Conservation (phyloP, 1,284 basidiomycete species). For the Sutorius eximius region DNA sequence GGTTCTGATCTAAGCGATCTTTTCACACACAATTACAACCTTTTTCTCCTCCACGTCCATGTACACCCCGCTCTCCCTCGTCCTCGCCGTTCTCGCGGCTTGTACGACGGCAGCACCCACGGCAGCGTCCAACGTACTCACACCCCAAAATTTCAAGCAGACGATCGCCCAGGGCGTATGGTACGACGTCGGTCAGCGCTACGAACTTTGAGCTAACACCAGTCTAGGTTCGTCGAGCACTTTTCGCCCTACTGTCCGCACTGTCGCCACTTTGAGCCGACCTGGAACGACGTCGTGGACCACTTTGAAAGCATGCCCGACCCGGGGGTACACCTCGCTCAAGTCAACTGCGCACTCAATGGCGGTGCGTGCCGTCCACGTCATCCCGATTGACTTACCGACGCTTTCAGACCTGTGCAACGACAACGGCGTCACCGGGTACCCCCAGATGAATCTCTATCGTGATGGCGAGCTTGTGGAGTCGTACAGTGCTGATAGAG, state of each 20-base stretch:
- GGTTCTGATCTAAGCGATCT: slow-evolving; percentile 9
- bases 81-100: slow-evolving; percentile 38
- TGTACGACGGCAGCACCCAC: slow-evolving; percentile 41
- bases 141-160: slow-evolving; percentile 63
- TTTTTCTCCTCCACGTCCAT: not conserved
- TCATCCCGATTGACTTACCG: not conserved
- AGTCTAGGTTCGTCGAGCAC: slow-evolving; percentile 64
- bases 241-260: slow-evolving; percentile 82
- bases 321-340: slow-evolving; percentile 72
- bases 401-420: slow-evolving; percentile 69
- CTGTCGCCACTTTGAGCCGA: slow-evolving; percentile 76
- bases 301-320: slow-evolving; percentile 55
- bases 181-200: slow-evolving; percentile 38
- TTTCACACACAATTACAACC: not conserved
- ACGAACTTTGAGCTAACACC: no score
- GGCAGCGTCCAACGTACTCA: slow-evolving; percentile 43
- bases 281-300: slow-evolving; percentile 73
- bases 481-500: slow-evolving; percentile 55
- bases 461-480: slow-evolving; percentile 63
- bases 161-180: slow-evolving; percentile 66
- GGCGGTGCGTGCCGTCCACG: slow-evolving; percentile 58
- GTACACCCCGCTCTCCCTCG: slow-evolving; percentile 18
- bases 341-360: slow-evolving; percentile 82
- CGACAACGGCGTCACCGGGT: slow-evolving; percentile 67
- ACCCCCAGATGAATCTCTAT: slow-evolving; percentile 81